phyloP scores from a whole-genome alignment of 257 asterid genomes.

The Ilex asprella region DNA sequence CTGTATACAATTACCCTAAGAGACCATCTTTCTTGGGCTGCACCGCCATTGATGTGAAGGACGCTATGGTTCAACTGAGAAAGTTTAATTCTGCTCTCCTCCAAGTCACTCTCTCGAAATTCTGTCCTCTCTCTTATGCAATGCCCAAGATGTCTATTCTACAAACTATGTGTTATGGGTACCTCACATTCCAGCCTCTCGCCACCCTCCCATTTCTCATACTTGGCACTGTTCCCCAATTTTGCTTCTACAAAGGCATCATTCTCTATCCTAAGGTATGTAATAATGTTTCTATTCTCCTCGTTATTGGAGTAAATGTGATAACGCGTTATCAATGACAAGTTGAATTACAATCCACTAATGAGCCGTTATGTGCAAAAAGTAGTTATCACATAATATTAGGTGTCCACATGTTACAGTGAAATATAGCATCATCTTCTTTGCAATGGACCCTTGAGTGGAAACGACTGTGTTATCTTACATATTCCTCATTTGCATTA shows the following conservation, averaged over 20 bases:
- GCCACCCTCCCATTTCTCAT: background rate
- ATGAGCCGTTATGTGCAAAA: too few relatives aligned
- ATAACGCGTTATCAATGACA: too few relatives aligned
- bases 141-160: background rate
- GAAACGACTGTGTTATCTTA: too few relatives aligned
- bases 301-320: too few relatives aligned
- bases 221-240: background rate
- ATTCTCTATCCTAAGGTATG: background rate
- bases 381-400: too few relatives aligned
- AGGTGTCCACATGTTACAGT: too few relatives aligned
- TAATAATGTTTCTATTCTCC: too few relatives aligned
- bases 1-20: background rate
- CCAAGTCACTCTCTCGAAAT: background rate
- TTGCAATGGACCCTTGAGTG: too few relatives aligned
- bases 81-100: background rate
- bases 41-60: conserved; percentile 1
- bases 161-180: background rate
- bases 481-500: too few relatives aligned
- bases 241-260: background rate
- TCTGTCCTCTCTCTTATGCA: background rate
- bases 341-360: too few relatives aligned
- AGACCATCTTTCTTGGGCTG: background rate
- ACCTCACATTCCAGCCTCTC: background rate
- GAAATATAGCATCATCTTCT: too few relatives aligned
- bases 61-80: background rate